Percentiles rank a stretch among this genome's conserved stretches.
Conservation (phyloP, 768 basidiomycete species). For the Leccinum obscurum region DNA sequence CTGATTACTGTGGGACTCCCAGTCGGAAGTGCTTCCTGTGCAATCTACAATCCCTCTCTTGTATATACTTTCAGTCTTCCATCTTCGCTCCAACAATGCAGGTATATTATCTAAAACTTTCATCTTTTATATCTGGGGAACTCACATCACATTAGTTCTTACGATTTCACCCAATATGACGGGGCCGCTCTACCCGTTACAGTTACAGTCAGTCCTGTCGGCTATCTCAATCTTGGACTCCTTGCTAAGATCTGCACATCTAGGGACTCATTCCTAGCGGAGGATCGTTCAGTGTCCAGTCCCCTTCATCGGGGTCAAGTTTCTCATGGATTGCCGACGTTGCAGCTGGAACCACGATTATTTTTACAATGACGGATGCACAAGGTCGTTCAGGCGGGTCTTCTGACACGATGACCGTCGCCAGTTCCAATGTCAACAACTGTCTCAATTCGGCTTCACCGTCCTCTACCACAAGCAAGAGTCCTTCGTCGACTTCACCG, state of each 20-base stretch:
- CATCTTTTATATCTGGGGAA: not conserved
- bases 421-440: conserved; percentile 43
- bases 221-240: not conserved
- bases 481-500: conserved; percentile 24
- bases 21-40: conserved; percentile 44
- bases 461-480: conserved; percentile 43
- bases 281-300: conserved; percentile 43
- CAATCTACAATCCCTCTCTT: conserved; percentile 44
- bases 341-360: conserved; percentile 53
- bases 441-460: conserved; percentile 58
- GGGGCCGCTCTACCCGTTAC: conserved; percentile 54
- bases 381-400: conserved; percentile 55
- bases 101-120: conserved; percentile 37
- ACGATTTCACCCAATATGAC: conserved; percentile 44
- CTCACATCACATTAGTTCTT: conserved; percentile 39
- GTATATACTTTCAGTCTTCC: conserved; percentile 53
- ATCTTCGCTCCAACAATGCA: conserved; percentile 58
- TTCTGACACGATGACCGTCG: conserved; percentile 52
- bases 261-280: conserved; percentile 70
- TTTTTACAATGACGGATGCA: conserved; percentile 59
- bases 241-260: not conserved
- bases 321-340: conserved; percentile 61
- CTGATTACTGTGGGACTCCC: conserved; percentile 51
- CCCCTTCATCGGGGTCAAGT: conserved; percentile 36
- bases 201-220: conserved; percentile 43